Evolutionary conservation across 345 rosid species (phyloP).

Genomic region (Aethionema arabicum): DNA sequence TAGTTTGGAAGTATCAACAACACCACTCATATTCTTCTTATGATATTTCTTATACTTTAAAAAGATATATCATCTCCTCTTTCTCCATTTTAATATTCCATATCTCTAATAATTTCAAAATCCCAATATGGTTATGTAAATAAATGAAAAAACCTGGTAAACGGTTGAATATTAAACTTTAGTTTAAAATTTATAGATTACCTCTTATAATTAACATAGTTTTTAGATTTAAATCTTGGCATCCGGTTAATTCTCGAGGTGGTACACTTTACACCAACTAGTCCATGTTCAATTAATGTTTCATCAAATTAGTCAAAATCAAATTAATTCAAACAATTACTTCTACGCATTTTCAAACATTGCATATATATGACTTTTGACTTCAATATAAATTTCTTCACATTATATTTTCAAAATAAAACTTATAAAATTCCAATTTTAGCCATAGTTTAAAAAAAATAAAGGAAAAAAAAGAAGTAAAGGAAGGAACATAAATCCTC

Average conservation of each 20-base stretch:
- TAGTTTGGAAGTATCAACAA: too few relatives aligned
- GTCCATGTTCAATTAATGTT: slow-evolving; percentile 16
- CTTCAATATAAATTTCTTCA: not conserved
- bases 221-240: too few relatives aligned
- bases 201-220: too few relatives aligned
- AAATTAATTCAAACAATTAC: slow-evolving; percentile 10
- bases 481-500: slow-evolving; percentile 32
- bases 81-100: too few relatives aligned
- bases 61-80: too few relatives aligned
- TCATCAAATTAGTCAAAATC: slow-evolving; percentile 22
- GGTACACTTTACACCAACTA: slow-evolving; percentile 12
- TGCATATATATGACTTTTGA: slow-evolving; percentile 22
- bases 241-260: slow-evolving; percentile 12
- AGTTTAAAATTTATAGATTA: too few relatives aligned
- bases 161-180: too few relatives aligned
- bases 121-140: too few relatives aligned
- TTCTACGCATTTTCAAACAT: slow-evolving; percentile 22
- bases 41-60: too few relatives aligned
- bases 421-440: not conserved
- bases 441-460: not conserved
- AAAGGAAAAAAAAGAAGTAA: slow-evolving; percentile 26
- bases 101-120: too few relatives aligned
- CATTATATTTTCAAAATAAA: not conserved
- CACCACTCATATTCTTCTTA: too few relatives aligned
- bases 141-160: too few relatives aligned